Evolutionary conservation across 176 grass and related monocot species (phyloP), one percentile per base, ranked within the genome.

Genomic region (Rhynchospora pubera): DNA sequence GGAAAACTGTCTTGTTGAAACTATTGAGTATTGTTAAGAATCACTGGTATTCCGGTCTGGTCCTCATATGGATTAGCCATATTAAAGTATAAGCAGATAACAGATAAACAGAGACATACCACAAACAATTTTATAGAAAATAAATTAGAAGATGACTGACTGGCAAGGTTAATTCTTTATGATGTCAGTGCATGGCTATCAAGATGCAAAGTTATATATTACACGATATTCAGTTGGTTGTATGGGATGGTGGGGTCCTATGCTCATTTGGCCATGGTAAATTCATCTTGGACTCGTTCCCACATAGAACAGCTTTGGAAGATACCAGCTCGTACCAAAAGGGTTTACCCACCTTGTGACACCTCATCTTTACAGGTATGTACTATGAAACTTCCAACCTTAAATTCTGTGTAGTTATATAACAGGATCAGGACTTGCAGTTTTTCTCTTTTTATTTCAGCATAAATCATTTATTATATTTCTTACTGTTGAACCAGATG

Each of bases 251-350:
- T 94, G 23, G 95, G 95, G 65, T 98, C 92, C 56, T 94, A 84
- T 82, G 87, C 84, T 75, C 87, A 98, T 94, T 87, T 98, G 79
- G 92, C 91, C 47, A 94, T 98, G 88, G 90, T 98, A 21, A 98
- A 98, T 87, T 98, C 95, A 9, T 98, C 95, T 30, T 98, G 95
- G 95, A 98, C 92, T 75, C 91, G 79, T 79, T 91, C 92, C 22
- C 92, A 94, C 74, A 94, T 98, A 83, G 77, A 89, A 64, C 91
- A 87, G 39, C 84, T 91, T 78, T 94, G 92, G 95, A 91, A 90
- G 79, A 91, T 99, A 85, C 92, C 92, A 76, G 85, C 76, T 61
- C 91, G 84, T 85, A 95, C 79, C 82, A 95, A 84, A 78, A 87
- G 83, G 88, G 92, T 99, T 19, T 99, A 93, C 56, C 96, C 96